Conservation (phyloP, 371 early-diverging fungal species). For the Amoeboaphelidium occidentale region DNA sequence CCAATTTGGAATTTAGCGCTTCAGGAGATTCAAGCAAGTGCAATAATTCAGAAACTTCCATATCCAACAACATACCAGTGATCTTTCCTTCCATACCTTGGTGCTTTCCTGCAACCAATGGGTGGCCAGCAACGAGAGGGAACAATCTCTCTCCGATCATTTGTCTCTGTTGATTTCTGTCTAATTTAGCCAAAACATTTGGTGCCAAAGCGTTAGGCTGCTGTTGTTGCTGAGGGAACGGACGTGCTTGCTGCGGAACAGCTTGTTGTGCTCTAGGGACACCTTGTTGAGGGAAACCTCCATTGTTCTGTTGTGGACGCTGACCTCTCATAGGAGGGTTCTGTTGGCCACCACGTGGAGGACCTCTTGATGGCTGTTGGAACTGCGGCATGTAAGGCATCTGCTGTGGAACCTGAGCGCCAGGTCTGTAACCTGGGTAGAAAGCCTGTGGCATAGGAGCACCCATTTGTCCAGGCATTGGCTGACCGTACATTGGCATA, state of each 20-base stretch:
- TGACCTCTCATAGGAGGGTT: not conserved
- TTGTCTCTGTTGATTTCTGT: constrained; percentile 71
- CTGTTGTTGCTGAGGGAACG: not conserved
- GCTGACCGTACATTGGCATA: not conserved
- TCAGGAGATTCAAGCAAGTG: constrained; percentile 53
- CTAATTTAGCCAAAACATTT: constrained; percentile 49
- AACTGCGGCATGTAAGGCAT: not conserved
- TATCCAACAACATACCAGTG: constrained; percentile 95
- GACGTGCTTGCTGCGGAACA: not conserved
- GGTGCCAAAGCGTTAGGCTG: constrained; percentile 27
- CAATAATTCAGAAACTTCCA: constrained; percentile 81
- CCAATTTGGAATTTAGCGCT: constrained; percentile 43
- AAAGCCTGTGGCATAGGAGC: constrained; percentile 15
- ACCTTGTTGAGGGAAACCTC: no score
- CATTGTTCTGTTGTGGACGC: no score
- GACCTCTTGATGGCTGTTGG: not conserved
- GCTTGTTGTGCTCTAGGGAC: not conserved
- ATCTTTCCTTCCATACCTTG: constrained; percentile 77
- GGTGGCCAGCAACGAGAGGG: constrained; percentile 10
- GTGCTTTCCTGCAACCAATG: constrained; percentile 37
- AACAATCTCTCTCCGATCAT: constrained; percentile 84
- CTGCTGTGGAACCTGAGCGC: no score
- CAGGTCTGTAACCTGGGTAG: constrained; percentile 7
- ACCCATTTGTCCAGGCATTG: constrained; percentile 8
- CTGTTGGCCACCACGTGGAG: not conserved